Base-by-base conservation (phyloP, 805 yeast species). In the Yamadazyma phyllophila region DNA sequence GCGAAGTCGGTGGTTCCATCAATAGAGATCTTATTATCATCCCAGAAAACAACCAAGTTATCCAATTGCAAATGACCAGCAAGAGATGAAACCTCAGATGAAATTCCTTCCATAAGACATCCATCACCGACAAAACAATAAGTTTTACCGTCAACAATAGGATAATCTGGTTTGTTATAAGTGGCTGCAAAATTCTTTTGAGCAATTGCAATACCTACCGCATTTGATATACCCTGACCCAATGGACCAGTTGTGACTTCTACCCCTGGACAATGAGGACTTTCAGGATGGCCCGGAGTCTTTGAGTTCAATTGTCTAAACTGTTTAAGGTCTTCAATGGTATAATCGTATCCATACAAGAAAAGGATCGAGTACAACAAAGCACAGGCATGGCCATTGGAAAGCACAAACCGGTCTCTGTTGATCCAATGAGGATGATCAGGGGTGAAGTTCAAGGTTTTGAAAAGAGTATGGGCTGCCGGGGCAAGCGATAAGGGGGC, bases 401-500 rank as follows among this genome's bases (percentile, higher is more conserved):
- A 88, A 49, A 92, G 77, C 34, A 92, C 92, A 58, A 94, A 94
- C 71, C 98, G 82, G 68, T 94, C 98, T 71, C 97, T 84, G 81
- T 88, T 88, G 69, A 88, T 74, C 97, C 96, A 92, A 49, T 79
- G 74, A 54, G 97, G 92, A 80, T 88, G 84, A 73, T 83, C 79
- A 60, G 98, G 96, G 81, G 88, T 89, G 77, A 88, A 81, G 59
- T 73, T 84, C 85, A 91, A 77, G 63, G 80, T 80, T 67, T 82
- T 78, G 82, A 85, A 88, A 53, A 92, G 67, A 46, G 82, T 84
- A 70, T 92, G 97, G 52, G 97, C 96, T 50, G 91, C 84, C 38
- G 97, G 96, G 13, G 99, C 97, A 71, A 92, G 76, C 53, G 98
- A 98, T 81, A 92, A 82, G 61, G 98, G 98, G 44, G 99, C 98